These are phyloP conservation scores for Ustilago xerochloae DNA, from an alignment of 1,284 basidiomycete species.

Conservation along the genomic window DNA sequence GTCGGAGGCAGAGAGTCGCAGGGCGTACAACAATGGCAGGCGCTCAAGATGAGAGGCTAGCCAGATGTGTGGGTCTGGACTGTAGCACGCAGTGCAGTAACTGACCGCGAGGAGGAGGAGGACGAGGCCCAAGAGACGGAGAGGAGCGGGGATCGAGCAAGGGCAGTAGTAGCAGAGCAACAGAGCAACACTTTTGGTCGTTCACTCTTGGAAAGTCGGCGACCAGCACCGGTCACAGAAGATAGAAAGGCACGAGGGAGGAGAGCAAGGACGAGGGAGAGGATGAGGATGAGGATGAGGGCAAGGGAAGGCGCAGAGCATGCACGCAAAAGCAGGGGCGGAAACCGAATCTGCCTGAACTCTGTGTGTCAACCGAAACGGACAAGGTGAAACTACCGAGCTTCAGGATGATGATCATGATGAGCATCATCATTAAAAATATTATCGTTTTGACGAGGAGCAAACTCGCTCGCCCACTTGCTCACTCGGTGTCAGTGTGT, in stretches of 20 bases:
- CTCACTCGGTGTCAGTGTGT: too few relatives aligned
- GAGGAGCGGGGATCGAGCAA: background rate
- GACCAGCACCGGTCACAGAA: slow-evolving; percentile 3
- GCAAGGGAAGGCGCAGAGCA: background rate
- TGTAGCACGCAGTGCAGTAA: too few relatives aligned
- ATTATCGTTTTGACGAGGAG: too few relatives aligned
- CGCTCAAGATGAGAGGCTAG: background rate
- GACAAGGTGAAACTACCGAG: background rate
- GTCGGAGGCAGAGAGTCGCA: background rate
- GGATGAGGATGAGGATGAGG: background rate
- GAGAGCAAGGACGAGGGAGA: background rate
- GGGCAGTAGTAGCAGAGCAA: too few relatives aligned
- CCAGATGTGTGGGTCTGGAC: slow-evolving; percentile 1
- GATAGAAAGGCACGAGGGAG: background rate
- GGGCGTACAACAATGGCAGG: background rate
- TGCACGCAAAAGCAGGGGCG: background rate
- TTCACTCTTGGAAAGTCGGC: background rate
- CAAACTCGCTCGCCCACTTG: too few relatives aligned
- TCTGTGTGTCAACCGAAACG: too few relatives aligned
- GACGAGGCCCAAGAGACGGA: background rate
- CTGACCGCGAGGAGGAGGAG: background rate
- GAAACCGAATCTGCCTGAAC: background rate
- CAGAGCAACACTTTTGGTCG: background rate
- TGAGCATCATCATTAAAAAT: background rate
- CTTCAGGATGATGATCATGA: background rate